Evolutionary conservation across 2,329 filamentous ascomycete species (phyloP), one percentile per base, ranked within the genome.

Genomic region (Fonsecaea multimorphosa): DNA sequence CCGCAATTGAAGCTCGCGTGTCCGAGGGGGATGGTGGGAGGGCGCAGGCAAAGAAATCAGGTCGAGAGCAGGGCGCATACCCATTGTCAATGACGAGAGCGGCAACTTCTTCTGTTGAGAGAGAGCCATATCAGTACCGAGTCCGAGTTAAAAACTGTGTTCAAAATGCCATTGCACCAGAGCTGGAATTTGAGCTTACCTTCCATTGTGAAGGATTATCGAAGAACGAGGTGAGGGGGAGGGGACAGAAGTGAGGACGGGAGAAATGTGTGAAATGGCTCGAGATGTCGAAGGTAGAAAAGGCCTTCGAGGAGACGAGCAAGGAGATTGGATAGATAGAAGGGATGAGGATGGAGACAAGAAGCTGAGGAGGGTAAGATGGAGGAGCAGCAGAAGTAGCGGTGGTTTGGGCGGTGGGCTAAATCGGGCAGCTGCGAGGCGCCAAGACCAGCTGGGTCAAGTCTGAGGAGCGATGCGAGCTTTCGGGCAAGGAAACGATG

Each of bases 21-120:
- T 61, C 56, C 51, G n/a, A 49, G n/a, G 29, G 31, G 32, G 27
- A 31, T 46, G 14, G 24, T 40, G 2, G 51, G 31, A 16, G 66
- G 62, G 56, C 52, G 68, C 60, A 66, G 66, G 62, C 52, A 62
- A 38, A 51, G n/a, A 54, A 31, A 27, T n/a, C 27, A 29, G 36
- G 55, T 22, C 16, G 14, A 58, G 55, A 58, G 32, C 54, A 54
- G 65, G 65, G 69, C 84, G 86, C 93, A 92, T 94, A 99, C 95
- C 95, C 95, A 98, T 99, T 99, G 93, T 99, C 95, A 86, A 99
- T 98, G 85, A 99, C 95, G 92, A 99, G 93, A 84, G 95, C 95
- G 84, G 95, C 95, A 85, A 99, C 95, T 92, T 99, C 95, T 89
- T 99, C 95, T 98, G 63, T 65, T 63, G 34, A 49, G 70, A 69